A percentile compares a stretch with the other conserved stretches of the same genome.
These are phyloP conservation scores for Coemansia sp. DNA, from an alignment of 192 early-diverging fungal genomes.

Conservation along the genomic window DNA sequence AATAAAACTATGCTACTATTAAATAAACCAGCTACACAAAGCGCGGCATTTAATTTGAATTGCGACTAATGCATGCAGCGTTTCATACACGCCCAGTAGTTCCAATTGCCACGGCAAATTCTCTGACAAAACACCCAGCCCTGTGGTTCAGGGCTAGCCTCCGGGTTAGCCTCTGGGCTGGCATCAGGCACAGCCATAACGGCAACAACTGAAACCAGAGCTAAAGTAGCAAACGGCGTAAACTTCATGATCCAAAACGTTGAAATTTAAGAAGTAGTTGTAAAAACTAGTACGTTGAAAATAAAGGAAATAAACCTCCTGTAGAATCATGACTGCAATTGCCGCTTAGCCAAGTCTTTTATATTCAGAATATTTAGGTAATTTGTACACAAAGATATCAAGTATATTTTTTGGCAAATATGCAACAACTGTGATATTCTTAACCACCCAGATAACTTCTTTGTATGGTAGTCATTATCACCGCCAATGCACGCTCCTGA, in stretches of 20 bases:
- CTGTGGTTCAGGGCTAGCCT: neutral
- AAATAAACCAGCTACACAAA: too few species aligned
- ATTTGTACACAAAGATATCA: too few species aligned
- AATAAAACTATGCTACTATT: too few species aligned
- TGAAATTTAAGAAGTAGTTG: neutral
- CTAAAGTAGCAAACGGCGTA: neutral
- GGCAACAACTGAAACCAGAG: neutral
- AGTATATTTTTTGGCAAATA: too few species aligned
- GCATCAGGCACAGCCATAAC: neutral
- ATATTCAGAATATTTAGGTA: too few species aligned
- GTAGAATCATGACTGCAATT: neutral
- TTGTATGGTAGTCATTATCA: too few species aligned
- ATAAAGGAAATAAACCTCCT: neutral
- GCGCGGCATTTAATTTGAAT: too few species aligned
- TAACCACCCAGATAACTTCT: too few species aligned
- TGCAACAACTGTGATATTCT: too few species aligned
- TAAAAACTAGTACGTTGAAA: neutral
- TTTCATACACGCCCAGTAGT: neutral
- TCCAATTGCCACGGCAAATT: constrained; percentile 30
- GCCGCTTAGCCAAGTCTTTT: too few species aligned
- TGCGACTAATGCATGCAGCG: too few species aligned
- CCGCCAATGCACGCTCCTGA: too few species aligned
- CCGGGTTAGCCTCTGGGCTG: neutral
- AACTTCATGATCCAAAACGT: neutral
- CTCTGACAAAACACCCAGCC: neutral